Evolutionary conservation across 2,329 filamentous ascomycete genomes (phyloP).

Genomic region (Furcasterigmium sp.): DNA sequence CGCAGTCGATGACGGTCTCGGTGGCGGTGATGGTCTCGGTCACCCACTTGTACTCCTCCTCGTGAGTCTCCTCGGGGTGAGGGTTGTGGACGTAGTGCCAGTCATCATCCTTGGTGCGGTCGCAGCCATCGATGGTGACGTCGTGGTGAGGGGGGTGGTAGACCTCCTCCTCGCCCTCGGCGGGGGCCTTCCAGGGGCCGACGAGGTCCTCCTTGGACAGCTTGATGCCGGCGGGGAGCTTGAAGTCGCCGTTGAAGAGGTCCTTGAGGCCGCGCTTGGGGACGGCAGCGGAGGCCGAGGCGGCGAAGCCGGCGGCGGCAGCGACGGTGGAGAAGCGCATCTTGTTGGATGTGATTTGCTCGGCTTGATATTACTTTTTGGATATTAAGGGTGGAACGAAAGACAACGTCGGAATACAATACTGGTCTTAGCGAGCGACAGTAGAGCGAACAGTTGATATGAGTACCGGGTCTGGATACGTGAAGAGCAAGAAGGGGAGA

Average conservation of each 20-base stretch:
- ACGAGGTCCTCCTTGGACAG: conserved; percentile 7
- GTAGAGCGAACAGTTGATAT: conserved; percentile 11
- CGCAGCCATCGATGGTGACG: conserved; percentile 29
- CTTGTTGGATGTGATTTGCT: conserved; percentile 1
- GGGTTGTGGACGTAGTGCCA: conserved; percentile 32
- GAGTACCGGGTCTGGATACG: background rate
- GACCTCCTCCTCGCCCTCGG: conserved; percentile 19
- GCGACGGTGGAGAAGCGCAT: conserved; percentile 13
- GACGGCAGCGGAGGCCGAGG: conserved; percentile 6
- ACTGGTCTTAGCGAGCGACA: conserved; percentile 9
- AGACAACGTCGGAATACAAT: conserved; percentile 3
- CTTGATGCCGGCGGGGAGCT: conserved; percentile 15
- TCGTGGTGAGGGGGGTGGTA: conserved; percentile 31
- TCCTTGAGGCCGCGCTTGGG: background rate
- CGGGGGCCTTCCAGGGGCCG: conserved; percentile 17
- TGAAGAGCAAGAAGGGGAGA: background rate
- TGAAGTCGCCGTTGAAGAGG: conserved; percentile 12
- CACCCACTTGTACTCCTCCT: conserved; percentile 26
- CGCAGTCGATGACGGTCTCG: conserved; percentile 33
- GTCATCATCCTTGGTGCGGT: conserved; percentile 18
- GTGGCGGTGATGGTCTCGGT: conserved; percentile 32
- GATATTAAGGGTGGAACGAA: conserved; percentile 1
- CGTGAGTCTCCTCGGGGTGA: conserved; percentile 16
- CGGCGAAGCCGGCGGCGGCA: conserved; percentile 11
- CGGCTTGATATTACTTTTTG: background rate